A percentile compares a stretch with the other conserved stretches of the same genome.
Conservation (phyloP, 176 grass and related monocot species). For the Carex parvula region DNA sequence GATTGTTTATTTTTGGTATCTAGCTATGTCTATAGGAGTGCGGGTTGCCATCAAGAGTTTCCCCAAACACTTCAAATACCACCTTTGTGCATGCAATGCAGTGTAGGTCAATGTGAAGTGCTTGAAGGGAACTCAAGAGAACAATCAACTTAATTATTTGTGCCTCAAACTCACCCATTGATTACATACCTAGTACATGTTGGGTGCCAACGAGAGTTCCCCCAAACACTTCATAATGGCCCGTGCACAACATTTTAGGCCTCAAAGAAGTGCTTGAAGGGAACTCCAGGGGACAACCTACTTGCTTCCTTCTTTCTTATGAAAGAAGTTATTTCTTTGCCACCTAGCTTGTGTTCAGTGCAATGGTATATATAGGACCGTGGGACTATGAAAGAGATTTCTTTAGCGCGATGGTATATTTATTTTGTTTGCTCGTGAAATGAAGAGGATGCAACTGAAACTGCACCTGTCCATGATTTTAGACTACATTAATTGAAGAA, state of each 20-base stretch:
- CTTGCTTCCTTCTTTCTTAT: conserved; percentile 17
- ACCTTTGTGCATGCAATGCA: neutral
- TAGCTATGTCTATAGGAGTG: neutral
- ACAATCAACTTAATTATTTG: conserved; percentile 12
- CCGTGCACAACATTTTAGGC: neutral
- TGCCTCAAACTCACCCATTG: neutral
- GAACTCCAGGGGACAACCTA: conserved; percentile 36
- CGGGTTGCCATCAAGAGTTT: conserved; percentile 28
- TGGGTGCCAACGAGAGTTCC: conserved; percentile 32
- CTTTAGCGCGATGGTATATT: no score
- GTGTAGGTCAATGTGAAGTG: conserved; percentile 6
- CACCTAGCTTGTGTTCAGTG: neutral
- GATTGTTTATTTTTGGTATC: neutral
- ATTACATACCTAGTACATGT: neutral
- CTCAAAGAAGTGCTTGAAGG: conserved; percentile 34
- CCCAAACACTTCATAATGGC: conserved; percentile 49
- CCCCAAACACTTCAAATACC: conserved; percentile 45
- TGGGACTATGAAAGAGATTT: no score
- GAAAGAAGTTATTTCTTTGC: conserved; percentile 38
- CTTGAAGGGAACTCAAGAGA: conserved; percentile 32
- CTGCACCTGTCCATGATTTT: conserved; percentile 49
- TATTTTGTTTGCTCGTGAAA: conserved; percentile 9
- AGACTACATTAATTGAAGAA: conserved; percentile 37
- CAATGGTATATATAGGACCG: no score
- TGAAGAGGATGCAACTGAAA: conserved; percentile 6